Conservation (phyloP, 305 asterid species). For the Solanum hybrid region DNA sequence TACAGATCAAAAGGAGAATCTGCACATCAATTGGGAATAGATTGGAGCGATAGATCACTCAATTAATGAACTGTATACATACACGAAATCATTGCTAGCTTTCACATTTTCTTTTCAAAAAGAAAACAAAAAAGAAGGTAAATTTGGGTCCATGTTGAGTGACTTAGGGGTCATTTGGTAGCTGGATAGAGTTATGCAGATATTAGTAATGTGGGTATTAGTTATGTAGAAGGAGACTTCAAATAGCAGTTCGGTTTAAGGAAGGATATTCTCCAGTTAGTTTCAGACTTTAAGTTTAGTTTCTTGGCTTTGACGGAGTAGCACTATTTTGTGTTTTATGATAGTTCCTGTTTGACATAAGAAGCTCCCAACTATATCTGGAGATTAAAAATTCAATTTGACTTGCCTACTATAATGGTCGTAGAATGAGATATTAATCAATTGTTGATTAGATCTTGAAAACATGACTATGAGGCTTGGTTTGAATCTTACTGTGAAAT, state of each 20-base stretch:
- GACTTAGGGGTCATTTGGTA: background rate
- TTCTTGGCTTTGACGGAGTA: background rate
- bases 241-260: background rate
- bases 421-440: background rate
- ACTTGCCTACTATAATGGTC: background rate
- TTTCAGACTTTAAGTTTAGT: background rate
- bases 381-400: background rate
- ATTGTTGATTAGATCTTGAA: background rate
- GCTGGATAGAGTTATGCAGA: background rate
- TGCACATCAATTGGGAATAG: background rate
- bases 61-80: background rate
- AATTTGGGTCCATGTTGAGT: background rate
- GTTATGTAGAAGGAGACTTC: background rate
- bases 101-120: background rate
- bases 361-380: background rate
- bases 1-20: background rate
- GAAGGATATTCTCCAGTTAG: background rate
- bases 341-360: background rate
- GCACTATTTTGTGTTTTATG: background rate
- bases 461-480: background rate
- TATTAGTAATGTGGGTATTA: background rate
- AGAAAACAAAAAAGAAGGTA: background rate
- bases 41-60: background rate
- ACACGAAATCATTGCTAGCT: background rate
- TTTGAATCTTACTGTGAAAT: background rate